phyloP scores from a whole-genome alignment of 257 asterid genomes.

The Nicotiana noctiflora region DNA sequence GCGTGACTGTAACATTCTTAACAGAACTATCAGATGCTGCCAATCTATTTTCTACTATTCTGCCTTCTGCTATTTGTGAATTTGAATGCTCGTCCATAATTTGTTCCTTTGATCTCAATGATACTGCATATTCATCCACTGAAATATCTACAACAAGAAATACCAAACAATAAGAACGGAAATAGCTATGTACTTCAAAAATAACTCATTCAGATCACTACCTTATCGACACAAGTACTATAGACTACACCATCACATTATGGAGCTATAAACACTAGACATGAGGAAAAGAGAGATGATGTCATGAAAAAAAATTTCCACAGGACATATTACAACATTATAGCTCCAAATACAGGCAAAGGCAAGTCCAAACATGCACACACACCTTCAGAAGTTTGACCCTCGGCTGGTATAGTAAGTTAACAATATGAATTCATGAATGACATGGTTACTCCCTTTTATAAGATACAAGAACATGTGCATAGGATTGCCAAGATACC shows the following conservation, averaged over 20 bases:
- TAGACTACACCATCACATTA: neutral
- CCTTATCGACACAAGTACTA: neutral
- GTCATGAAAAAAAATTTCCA: neutral
- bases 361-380: neutral
- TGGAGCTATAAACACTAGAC: neutral
- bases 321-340: neutral
- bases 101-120: slow-evolving; percentile 30
- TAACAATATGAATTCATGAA: no score
- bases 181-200: neutral
- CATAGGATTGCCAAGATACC: neutral
- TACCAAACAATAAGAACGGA: neutral
- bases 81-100: slow-evolving; percentile 27
- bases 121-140: slow-evolving; percentile 33
- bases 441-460: no score
- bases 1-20: neutral
- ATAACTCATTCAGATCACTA: neutral
- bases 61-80: slow-evolving; percentile 26
- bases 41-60: slow-evolving; percentile 18
- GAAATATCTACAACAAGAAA: slow-evolving; percentile 33
- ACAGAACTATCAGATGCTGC: slow-evolving; percentile 20
- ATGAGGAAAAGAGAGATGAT: neutral
- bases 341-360: neutral
- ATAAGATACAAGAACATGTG: neutral
- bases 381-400: neutral
- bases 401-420: no score